Evolutionary conservation across 179 eudicot species (phyloP), one percentile per base, ranked within the genome.

Genomic region (Beta lomatogona): DNA sequence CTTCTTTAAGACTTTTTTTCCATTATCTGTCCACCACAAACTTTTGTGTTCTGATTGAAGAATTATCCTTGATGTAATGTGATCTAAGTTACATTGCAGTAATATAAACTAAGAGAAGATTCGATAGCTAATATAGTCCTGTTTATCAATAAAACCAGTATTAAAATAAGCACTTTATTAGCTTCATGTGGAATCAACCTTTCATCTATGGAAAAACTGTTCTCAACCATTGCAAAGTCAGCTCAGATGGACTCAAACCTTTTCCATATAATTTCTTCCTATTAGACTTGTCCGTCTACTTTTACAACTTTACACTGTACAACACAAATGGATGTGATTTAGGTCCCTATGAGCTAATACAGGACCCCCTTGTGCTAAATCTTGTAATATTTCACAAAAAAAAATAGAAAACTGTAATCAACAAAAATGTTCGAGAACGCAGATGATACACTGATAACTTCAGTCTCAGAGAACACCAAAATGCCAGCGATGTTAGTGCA

Each of bases 291-390:
- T 60, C 54, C 13, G 1, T 66, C 79, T 69, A 3, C 53, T 21
- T 36, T 58, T 59, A 77, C 80, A 59, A 41, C 46, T 77, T 70
- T 81, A 81, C 79, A 83, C 83, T 81, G 55, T 84, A 82, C 86
- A 86, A 58, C 52, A 69, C 59, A 71, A 67, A 73, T 72, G 31
- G 72, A 59, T 36, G 78, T 9, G 67, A 67, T 80, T 25, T 25
- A 19, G 67, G 61, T 46, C 81, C 81, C 65, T 25, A 41, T 25
- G 41, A 48, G 5, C 28, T 22, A 41, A 14, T 68, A 22, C 77
- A 59, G 74, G 74, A 80, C 64, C 83, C 25, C 28, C 36, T 65
- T 54, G n/a, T 46, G 58, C 28, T 50, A 77, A 50, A 61, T 80
- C 77, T 71, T 54, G 76, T 41, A 28, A 18, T 11, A 60, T 7